These are phyloP conservation scores for Podospora appendiculata DNA, from an alignment of 495 filamentous ascomycete genomes.

Conservation along the genomic window DNA sequence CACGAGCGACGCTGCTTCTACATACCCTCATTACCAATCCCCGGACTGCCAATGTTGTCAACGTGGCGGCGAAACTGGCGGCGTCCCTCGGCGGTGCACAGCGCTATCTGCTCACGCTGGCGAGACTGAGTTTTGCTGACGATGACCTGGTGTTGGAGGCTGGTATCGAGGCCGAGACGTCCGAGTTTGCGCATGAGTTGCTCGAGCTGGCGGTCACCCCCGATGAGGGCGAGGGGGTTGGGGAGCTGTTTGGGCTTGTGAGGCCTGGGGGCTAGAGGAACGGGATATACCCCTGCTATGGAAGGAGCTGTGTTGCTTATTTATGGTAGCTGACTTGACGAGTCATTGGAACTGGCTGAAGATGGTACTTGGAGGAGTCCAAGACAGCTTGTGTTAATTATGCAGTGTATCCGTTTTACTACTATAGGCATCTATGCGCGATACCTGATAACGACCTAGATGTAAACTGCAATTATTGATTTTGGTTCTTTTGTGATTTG, in stretches of 20 bases:
- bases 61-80: constrained; percentile 31
- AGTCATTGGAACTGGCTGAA: too few relatives aligned
- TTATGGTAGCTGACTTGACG: too few relatives aligned
- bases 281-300: too few relatives aligned
- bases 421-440: too few relatives aligned
- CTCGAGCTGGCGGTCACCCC: constrained; percentile 38
- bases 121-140: constrained; percentile 36
- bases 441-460: too few relatives aligned
- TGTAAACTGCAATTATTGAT: too few relatives aligned
- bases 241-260: constrained; percentile 31
- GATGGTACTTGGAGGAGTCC: too few relatives aligned
- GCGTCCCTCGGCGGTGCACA: constrained; percentile 29
- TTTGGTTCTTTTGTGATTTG: too few relatives aligned
- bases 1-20: constrained; percentile 24
- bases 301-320: too few relatives aligned
- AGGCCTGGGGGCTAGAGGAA: background rate
- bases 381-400: too few relatives aligned
- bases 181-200: constrained; percentile 38
- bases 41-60: constrained; percentile 19
- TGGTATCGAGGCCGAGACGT: constrained; percentile 29
- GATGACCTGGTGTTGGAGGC: constrained; percentile 38
- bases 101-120: constrained; percentile 34
- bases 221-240: constrained; percentile 34
- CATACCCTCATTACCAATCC: constrained; percentile 36
- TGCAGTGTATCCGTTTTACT: too few relatives aligned